Evolutionary conservation across 2,329 filamentous ascomycete species (phyloP), one percentile per base, ranked within the genome.

Genomic region (Arthrobotrys musiformis): DNA sequence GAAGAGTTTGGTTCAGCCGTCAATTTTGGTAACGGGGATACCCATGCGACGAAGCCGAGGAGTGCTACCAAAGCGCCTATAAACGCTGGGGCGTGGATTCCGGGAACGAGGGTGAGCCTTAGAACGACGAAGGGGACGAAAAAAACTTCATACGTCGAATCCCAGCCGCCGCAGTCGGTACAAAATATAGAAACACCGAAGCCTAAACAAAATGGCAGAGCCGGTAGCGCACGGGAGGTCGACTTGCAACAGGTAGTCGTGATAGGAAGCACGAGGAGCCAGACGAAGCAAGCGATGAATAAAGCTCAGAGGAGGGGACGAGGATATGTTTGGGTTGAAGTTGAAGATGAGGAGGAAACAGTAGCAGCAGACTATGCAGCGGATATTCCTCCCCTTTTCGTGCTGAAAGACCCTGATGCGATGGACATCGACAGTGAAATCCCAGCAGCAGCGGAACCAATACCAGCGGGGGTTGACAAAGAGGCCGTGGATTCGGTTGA

Each of bases 251-350:
- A 77, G 26, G 73, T 77, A 2, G 74, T 73, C 37, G 74, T 78
- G 13, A 78, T 73, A 28, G 74, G 74, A n/a, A 73, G 67, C 24
- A 78, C 74, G n/a, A 52, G 74, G 48, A 72, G 68, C 37, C 68
- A 72, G 28, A 73, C 74, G 4, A 78, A 78, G 37, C 68, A 78
- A 37, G 68, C 68, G 8, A 73, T 73, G 13, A n/a, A 78, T 19
- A 78, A 78, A 33, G 68, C 68, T 4, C 67, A 78, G 26, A 70
- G 69, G 37, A 72, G 74, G 46, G 69, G 69, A 3, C 62, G 68
- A 9, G 74, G 74, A 15, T 78, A 78, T 54, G 74, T 78, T 37
- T 78, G 69, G 67, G 74, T 78, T 11, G 74, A 72, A 15, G 74
- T 78, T 44, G 68, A 70, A 8, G 72, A 73, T 24, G 74, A 73